Evolutionary conservation across 164 flowering plant species (phyloP).

Genomic region (Houttuynia cordata): DNA sequence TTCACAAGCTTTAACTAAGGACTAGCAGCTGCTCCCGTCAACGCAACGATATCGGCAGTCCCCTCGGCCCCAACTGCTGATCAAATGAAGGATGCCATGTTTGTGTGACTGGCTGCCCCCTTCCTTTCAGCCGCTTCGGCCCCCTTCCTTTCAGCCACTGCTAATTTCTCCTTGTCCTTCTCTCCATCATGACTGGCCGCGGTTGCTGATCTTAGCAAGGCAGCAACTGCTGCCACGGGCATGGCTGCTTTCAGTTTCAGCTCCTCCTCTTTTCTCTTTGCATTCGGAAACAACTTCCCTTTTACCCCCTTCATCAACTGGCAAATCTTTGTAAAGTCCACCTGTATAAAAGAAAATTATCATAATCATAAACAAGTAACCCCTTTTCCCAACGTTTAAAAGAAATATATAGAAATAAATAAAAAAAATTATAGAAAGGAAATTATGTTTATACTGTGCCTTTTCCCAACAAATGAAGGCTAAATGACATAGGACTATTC

Average conservation of each 20-base stretch:
- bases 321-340: not conserved
- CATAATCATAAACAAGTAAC: no score
- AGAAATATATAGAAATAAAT: no score
- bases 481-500: no score
- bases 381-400: no score
- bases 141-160: conserved; percentile 1
- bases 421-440: no score
- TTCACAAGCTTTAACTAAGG: not conserved
- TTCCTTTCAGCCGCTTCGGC: conserved; percentile 4
- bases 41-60: not conserved
- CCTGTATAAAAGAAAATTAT: not conserved
- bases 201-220: conserved; percentile 2
- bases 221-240: conserved; percentile 5
- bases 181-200: not conserved
- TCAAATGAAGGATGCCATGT: not conserved
- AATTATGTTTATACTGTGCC: no score
- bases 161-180: conserved; percentile 4
- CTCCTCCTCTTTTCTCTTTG: conserved; percentile 5
- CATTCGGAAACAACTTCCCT: not conserved
- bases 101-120: conserved; percentile 2
- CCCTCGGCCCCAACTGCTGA: not conserved
- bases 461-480: no score
- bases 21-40: not conserved
- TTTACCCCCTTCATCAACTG: not conserved
- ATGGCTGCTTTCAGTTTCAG: conserved; percentile 4